Conservation (phyloP, 139 green algal genomes). For the Micromonas pusilla region DNA sequence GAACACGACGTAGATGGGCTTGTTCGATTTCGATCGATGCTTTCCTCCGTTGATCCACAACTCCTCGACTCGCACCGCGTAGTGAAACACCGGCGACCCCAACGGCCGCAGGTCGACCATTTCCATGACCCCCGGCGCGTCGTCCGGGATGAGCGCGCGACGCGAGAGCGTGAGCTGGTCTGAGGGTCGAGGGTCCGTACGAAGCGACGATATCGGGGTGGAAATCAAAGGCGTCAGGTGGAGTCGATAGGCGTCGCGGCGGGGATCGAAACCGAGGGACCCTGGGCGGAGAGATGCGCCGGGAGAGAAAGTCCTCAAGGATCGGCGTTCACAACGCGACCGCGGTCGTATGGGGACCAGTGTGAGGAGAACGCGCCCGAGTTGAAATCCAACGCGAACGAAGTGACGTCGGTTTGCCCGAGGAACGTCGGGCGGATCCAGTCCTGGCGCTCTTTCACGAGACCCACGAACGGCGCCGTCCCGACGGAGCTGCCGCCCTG, state of each 20-base stretch:
- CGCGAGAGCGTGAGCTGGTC: constrained; percentile 1
- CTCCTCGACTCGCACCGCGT: constrained; percentile 1
- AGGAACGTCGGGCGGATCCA: constrained; percentile 25
- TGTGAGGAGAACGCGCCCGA: no score
- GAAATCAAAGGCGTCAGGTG: no score
- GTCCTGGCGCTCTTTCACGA: constrained; percentile 1
- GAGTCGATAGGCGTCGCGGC: no score
- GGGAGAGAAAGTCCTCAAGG: no score
- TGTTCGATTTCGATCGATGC: background rate
- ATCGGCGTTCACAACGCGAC: no score
- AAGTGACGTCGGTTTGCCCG: constrained; percentile 13
- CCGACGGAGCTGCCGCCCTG: background rate
- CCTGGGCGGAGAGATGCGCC: no score
- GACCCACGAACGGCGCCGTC: constrained; percentile 17
- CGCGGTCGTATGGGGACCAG: no score
- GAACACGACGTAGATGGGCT: constrained; percentile 12
- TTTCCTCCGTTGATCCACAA: constrained; percentile 12
- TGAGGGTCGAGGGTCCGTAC: no score
- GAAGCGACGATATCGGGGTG: no score
- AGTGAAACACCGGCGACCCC: constrained; percentile 23
- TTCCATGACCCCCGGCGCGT: background rate
- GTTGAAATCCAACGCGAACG: constrained; percentile 19
- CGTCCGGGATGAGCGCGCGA: background rate
- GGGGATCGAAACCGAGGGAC: no score
- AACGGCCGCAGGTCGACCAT: constrained; percentile 17